Evolutionary conservation across 495 filamentous ascomycete genomes (phyloP).

Genomic region (Talaromyces wortmannii): DNA sequence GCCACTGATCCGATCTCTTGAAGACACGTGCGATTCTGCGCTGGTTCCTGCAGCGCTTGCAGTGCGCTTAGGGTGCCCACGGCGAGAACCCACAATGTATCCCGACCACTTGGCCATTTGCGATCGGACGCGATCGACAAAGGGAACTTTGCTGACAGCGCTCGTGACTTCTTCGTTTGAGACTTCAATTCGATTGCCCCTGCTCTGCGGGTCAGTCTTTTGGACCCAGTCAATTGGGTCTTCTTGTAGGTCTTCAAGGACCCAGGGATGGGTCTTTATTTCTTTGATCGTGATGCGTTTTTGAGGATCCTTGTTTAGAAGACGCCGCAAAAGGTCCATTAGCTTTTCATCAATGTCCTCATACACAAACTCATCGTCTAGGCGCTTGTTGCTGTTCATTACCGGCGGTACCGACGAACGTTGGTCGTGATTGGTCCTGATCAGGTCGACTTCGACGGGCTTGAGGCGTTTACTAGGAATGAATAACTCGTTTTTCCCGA

Average conservation of each 20-base stretch:
- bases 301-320: conserved; percentile 83
- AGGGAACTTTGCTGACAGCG: conserved; percentile 82
- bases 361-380: conserved; percentile 66
- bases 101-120: conserved; percentile 50
- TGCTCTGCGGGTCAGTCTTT: conserved; percentile 83
- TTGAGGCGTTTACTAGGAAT: conserved; percentile 75
- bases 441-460: conserved; percentile 57
- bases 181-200: conserved; percentile 88
- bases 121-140: conserved; percentile 63
- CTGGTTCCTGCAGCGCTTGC: conserved; percentile 26
- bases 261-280: conserved; percentile 96
- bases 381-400: conserved; percentile 43
- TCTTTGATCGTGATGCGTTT: conserved; percentile 84
- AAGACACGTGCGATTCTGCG: conserved; percentile 19
- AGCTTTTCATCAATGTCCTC: conserved; percentile 81
- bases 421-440: conserved; percentile 28
- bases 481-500: conserved; percentile 84
- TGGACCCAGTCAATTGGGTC: conserved; percentile 80
- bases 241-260: conserved; percentile 63
- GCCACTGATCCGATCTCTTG: conserved; percentile 22
- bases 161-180: conserved; percentile 82
- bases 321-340: conserved; percentile 68
- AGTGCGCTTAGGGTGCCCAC: conserved; percentile 38
- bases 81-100: conserved; percentile 55
- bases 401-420: conserved; percentile 13